Percentiles rank a stretch among this genome's conserved stretches.
These are phyloP conservation scores for Craterostigma plantagineum DNA, from an alignment of 257 asterid species.

Conservation along the genomic window DNA sequence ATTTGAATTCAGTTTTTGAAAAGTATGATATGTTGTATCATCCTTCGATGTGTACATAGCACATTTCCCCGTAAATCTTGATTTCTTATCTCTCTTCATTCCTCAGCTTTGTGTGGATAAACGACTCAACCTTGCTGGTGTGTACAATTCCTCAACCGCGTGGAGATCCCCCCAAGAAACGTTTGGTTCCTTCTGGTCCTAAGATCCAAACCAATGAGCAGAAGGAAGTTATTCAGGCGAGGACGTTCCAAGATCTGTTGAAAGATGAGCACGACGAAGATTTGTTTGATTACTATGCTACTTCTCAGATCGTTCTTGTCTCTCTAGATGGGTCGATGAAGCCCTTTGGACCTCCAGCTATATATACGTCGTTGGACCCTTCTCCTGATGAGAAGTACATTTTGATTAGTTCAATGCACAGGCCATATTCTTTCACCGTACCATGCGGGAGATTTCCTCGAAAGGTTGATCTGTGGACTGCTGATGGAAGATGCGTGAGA, in stretches of 20 bases:
- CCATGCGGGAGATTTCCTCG: slow-evolving; percentile 90
- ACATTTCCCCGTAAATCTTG: slow-evolving; percentile 6
- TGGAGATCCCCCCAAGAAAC: slow-evolving; percentile 88
- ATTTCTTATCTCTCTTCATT: slow-evolving; percentile 1
- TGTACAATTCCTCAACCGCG: slow-evolving; percentile 84
- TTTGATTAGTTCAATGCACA: slow-evolving; percentile 52
- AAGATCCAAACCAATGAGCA: slow-evolving; percentile 88
- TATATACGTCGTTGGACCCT: slow-evolving; percentile 85
- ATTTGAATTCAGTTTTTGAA: slow-evolving; percentile 76
- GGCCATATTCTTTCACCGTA: slow-evolving; percentile 76
- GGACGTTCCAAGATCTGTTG: slow-evolving; percentile 89
- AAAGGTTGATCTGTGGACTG: slow-evolving; percentile 74
- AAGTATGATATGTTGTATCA: slow-evolving; percentile 40
- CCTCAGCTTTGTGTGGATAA: slow-evolving; percentile 82
- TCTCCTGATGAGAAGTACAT: slow-evolving; percentile 84
- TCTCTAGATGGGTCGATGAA: slow-evolving; percentile 60
- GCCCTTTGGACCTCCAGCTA: slow-evolving; percentile 66
- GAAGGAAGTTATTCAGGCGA: slow-evolving; percentile 52
- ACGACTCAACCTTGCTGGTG: slow-evolving; percentile 71
- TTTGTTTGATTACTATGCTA: slow-evolving; percentile 76
- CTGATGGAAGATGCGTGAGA: slow-evolving; percentile 61
- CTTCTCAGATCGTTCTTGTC: slow-evolving; percentile 73
- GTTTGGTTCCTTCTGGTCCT: slow-evolving; percentile 81
- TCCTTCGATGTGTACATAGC: slow-evolving; percentile 1
- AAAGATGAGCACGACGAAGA: slow-evolving; percentile 85